Conservation (phyloP, 805 yeast genomes). For the Cyberlindnera nakhonratchasimensis region DNA sequence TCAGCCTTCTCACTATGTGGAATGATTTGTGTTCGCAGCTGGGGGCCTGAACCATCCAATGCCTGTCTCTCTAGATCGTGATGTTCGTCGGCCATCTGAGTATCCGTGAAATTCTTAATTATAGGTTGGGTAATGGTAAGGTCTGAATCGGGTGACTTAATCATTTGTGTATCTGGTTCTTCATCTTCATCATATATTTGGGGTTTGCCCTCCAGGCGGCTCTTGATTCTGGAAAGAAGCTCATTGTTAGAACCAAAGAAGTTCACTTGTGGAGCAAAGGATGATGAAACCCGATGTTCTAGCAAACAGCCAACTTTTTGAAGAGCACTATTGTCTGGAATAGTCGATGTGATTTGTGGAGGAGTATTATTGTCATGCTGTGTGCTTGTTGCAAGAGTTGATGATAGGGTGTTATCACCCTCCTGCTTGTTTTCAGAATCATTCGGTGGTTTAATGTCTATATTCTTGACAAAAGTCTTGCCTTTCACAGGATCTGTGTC, state of each 20-base stretch:
- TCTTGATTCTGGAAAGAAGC: conserved; percentile 16
- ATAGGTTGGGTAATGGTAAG: too few relatives aligned
- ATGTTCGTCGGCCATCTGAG: neutral
- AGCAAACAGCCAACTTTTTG: too few relatives aligned
- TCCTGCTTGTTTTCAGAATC: neutral
- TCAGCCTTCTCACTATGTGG: neutral
- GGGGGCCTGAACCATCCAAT: neutral
- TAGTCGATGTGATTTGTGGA: neutral
- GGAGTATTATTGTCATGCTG: neutral
- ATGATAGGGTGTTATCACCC: too few relatives aligned
- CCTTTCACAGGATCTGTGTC: conserved; percentile 17
- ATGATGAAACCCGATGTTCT: too few relatives aligned
- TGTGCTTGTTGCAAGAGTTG: neutral
- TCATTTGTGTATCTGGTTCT: neutral
- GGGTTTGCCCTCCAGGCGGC: conserved; percentile 20
- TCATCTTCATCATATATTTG: conserved; percentile 2
- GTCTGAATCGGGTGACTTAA: too few relatives aligned
- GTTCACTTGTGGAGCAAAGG: conserved; percentile 1
- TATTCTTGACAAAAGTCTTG: conserved; percentile 22
- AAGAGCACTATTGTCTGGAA: too few relatives aligned
- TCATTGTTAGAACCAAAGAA: conserved; percentile 8
- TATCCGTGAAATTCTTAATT: too few relatives aligned
- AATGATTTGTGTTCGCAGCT: neutral
- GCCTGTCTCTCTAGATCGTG: neutral
- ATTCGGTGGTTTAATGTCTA: conserved; percentile 10